Evolutionary conservation across 129 eudicot species (phyloP).

Genomic region (Flaveria sonorensis): DNA sequence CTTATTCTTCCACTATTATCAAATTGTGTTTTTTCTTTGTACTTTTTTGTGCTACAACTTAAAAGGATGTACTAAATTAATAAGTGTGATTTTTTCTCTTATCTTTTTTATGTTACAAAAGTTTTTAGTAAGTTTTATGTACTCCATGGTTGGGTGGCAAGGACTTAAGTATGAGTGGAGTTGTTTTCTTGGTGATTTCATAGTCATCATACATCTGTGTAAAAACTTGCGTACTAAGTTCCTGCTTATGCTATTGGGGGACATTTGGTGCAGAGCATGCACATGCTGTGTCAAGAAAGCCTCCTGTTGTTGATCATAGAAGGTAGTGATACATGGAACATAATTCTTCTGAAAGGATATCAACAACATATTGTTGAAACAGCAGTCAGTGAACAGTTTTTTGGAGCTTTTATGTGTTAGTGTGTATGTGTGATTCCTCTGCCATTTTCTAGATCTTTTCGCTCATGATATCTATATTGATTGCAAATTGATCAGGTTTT

Average conservation of each 20-base stretch:
- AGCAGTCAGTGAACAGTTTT: neutral
- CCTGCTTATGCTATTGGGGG: too few species aligned
- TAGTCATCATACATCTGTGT: conserved; percentile 24
- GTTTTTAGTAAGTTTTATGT: neutral
- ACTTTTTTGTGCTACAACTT: neutral
- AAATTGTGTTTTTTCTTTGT: neutral
- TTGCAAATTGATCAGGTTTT: neutral
- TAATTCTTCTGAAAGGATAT: conserved; percentile 7
- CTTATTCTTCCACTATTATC: too few species aligned
- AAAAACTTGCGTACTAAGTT: too few species aligned
- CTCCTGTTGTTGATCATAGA: conserved; percentile 41
- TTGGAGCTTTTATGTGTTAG: neutral
- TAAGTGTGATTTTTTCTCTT: too few species aligned
- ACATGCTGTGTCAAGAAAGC: too few species aligned
- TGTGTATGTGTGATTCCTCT: neutral
- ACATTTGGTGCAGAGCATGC: too few species aligned
- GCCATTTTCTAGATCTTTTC: neutral
- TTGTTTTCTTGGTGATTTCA: conserved; percentile 7
- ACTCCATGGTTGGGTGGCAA: neutral
- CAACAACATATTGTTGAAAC: conserved; percentile 13
- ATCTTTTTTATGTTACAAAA: neutral
- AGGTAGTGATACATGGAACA: conserved; percentile 44
- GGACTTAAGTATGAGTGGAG: neutral
- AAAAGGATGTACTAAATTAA: neutral
- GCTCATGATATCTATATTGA: conserved; percentile 2